A percentile compares a stretch with the other conserved stretches of the same genome.
These are phyloP conservation scores for Cutaneotrichosporon cavernicola DNA, from an alignment of 1,284 basidiomycete species.

Conservation along the genomic window DNA sequence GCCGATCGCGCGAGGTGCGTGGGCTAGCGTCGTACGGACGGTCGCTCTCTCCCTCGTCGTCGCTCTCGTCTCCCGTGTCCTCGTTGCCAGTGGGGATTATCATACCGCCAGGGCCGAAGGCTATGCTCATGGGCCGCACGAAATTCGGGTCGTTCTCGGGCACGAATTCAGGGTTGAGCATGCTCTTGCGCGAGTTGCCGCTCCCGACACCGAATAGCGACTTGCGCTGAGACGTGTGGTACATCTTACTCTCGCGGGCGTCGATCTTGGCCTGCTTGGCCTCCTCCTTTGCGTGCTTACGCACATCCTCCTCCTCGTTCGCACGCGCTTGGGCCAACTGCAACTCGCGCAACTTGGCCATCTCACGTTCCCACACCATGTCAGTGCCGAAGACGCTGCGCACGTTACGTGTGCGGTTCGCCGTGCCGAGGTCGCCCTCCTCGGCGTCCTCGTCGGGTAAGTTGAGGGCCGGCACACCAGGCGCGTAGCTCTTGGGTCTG, in stretches of 20 bases:
- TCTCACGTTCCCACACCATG: slow-evolving; percentile 50
- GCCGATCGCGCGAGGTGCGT: slow-evolving; percentile 1
- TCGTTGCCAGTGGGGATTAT: slow-evolving; percentile 3
- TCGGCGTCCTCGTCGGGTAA: slow-evolving; percentile 17
- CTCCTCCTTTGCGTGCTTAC: slow-evolving; percentile 15
- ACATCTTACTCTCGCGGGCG: slow-evolving; percentile 13
- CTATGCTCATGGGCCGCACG: slow-evolving; percentile 5
- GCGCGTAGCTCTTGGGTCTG: slow-evolving; percentile 1
- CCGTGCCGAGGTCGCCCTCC: slow-evolving; percentile 5
- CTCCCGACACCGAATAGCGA: slow-evolving; percentile 6
- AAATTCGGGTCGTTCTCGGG: slow-evolving; percentile 14
- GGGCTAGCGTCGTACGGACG: not conserved
- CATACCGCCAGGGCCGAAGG: not conserved
- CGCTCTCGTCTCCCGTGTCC: not conserved
- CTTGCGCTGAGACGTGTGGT: slow-evolving; percentile 6
- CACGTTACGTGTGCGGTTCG: slow-evolving; percentile 32
- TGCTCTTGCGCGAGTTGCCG: slow-evolving; percentile 5
- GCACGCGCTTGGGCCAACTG: slow-evolving; percentile 33
- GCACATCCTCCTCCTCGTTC: slow-evolving; percentile 26
- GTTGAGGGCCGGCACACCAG: slow-evolving; percentile 11
- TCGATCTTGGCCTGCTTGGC: slow-evolving; percentile 16
- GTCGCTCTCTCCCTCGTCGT: slow-evolving; percentile 11
- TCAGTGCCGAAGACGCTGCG: slow-evolving; percentile 51
- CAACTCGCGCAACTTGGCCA: slow-evolving; percentile 43
- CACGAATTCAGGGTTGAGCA: slow-evolving; percentile 7